These are phyloP conservation scores for Trypanosomatidae sp. DNA, from an alignment of 208 protist genomes.

Conservation along the genomic window DNA sequence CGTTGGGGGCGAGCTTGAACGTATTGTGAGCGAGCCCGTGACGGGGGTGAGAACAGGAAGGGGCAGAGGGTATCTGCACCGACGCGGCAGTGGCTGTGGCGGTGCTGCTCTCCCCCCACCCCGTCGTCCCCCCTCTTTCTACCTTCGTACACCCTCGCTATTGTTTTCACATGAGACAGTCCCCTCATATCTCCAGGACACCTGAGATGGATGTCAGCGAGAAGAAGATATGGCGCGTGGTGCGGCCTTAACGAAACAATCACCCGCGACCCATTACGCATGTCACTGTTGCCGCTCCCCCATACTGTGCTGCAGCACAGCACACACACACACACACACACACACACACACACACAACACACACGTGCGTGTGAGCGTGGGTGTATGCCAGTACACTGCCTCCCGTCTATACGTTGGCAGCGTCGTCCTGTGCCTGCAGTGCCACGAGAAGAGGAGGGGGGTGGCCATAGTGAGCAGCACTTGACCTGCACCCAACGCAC, in stretches of 20 bases:
- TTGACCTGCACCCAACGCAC: neutral
- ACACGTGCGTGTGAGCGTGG: neutral
- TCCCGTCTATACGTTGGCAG: neutral
- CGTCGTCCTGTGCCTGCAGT: neutral
- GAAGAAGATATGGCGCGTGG: neutral
- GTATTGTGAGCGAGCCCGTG: neutral
- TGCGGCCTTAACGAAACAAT: neutral
- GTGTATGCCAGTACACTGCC: neutral
- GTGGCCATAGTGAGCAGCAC: neutral
- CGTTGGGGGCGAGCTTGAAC: neutral
- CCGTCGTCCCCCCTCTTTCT: neutral
- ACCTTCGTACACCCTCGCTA: neutral
- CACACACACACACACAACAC: conserved; percentile 1
- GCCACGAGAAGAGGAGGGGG: neutral
- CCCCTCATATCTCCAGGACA: neutral
- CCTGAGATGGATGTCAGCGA: neutral
- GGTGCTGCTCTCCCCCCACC: neutral
- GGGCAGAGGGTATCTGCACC: neutral
- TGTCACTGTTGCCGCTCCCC: neutral
- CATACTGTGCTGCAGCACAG: neutral
- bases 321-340: neutral
- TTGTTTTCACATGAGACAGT: neutral
- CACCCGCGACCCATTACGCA: neutral
- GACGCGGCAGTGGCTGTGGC: neutral
- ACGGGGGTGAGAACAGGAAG: neutral